phyloP scores from a whole-genome alignment of 208 protist genomes.

The Trypanosoma theileri region DNA sequence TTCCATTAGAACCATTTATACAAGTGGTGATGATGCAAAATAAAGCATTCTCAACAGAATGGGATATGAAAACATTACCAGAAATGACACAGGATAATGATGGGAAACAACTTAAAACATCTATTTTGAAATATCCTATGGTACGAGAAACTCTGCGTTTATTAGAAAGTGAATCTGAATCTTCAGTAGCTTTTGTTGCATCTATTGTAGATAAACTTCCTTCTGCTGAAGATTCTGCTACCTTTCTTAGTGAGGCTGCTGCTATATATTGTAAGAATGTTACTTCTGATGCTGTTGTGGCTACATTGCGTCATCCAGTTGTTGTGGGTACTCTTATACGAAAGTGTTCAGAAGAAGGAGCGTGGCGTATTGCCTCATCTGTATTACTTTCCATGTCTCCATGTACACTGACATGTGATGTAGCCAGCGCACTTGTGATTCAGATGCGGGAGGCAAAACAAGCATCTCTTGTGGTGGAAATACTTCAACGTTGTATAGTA shows the following conservation, averaged over 20 bases:
- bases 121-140: neutral
- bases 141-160: constrained; percentile 39
- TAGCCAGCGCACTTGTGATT: constrained; percentile 56
- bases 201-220: constrained; percentile 67
- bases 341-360: constrained; percentile 40
- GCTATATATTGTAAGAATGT: constrained; percentile 6
- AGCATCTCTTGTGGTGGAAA: constrained; percentile 46
- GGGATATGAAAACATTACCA: constrained; percentile 34
- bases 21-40: constrained; percentile 56
- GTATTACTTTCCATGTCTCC: constrained; percentile 44
- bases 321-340: constrained; percentile 65
- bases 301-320: constrained; percentile 43
- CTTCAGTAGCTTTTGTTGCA: constrained; percentile 56
- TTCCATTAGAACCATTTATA: constrained; percentile 58
- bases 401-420: constrained; percentile 43
- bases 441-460: constrained; percentile 62
- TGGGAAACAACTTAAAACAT: neutral
- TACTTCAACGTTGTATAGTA: constrained; percentile 74
- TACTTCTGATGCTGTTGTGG: constrained; percentile 15
- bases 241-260: constrained; percentile 44
- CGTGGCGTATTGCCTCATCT: constrained; percentile 43
- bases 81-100: neutral
- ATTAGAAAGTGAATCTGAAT: constrained; percentile 37
- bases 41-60: constrained; percentile 30
- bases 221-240: constrained; percentile 34